Conservation (phyloP, 2,329 filamentous ascomycete species). For the Conoideocrella luteorostrata region DNA sequence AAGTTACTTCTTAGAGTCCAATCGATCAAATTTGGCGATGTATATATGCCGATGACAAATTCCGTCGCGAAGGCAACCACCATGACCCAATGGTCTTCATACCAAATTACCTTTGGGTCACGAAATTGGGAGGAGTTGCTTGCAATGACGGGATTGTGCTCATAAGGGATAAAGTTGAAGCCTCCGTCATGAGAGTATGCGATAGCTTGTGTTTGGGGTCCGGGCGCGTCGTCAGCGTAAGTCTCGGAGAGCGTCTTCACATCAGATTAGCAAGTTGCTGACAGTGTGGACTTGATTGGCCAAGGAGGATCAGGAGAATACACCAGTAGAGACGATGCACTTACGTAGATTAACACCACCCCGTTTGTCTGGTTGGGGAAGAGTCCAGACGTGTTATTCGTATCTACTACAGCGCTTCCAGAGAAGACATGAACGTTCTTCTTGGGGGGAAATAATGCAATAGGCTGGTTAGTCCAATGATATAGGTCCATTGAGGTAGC, state of each 20-base stretch:
- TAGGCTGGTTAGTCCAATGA: conserved; percentile 58
- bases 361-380: conserved; percentile 54
- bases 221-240: conserved; percentile 2
- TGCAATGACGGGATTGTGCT: conserved; percentile 53
- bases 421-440: conserved; percentile 41
- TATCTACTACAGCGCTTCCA: conserved; percentile 52
- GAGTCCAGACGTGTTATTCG: conserved; percentile 60
- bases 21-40: conserved; percentile 49
- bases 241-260: conserved; percentile 18
- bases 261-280: not conserved
- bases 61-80: conserved; percentile 44
- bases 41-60: conserved; percentile 54
- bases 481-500: conserved; percentile 57
- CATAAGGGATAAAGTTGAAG: conserved; percentile 55
- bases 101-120: conserved; percentile 59
- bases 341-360: conserved; percentile 45
- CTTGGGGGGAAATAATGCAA: conserved; percentile 48
- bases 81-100: conserved; percentile 52
- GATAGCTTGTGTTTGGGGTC: conserved; percentile 47
- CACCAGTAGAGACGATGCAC: conserved; percentile 10
- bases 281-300: too few species aligned
- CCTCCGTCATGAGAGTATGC: conserved; percentile 57
- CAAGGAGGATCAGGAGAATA: too few species aligned
- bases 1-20: conserved; percentile 52
- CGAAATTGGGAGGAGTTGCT: conserved; percentile 52